A percentile compares a stretch with the other conserved stretches of the same genome.
Evolutionary conservation across 768 basidiomycete species (phyloP).

Genomic region (Auricularia cornea): DNA sequence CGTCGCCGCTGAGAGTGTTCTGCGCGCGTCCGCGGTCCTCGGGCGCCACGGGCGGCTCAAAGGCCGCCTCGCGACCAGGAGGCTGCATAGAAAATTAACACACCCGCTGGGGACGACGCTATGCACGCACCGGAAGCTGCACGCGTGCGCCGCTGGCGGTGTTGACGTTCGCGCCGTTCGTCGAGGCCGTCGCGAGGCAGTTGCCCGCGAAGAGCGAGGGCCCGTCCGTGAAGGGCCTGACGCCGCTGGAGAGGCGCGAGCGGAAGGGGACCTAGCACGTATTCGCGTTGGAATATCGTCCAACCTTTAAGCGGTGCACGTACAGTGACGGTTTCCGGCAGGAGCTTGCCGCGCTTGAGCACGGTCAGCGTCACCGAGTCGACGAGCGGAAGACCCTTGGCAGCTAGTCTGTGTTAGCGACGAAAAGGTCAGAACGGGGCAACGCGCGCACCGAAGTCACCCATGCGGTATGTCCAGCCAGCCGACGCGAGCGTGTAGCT

Average conservation of each 20-base stretch:
- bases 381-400: slow-evolving; percentile 32
- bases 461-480: slow-evolving; percentile 24
- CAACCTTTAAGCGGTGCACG: no score
- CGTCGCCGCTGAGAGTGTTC: slow-evolving; percentile 42
- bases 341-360: slow-evolving; percentile 30
- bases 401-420: not conserved
- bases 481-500: slow-evolving; percentile 21
- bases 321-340: slow-evolving; percentile 40
- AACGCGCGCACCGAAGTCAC: slow-evolving; percentile 44
- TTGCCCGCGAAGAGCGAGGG: slow-evolving; percentile 44
- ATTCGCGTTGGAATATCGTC: not conserved
- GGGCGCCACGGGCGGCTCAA: slow-evolving; percentile 12
- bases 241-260: slow-evolving; percentile 39
- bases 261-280: slow-evolving; percentile 36
- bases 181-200: slow-evolving; percentile 38
- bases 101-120: not conserved
- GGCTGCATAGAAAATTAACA: not conserved
- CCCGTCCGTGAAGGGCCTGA: slow-evolving; percentile 40
- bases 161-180: slow-evolving; percentile 35
- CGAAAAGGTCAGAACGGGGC: not conserved
- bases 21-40: slow-evolving; percentile 26
- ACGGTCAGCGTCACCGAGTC: slow-evolving; percentile 43
- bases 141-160: not conserved
- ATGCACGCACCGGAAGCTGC: not conserved
- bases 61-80: slow-evolving; percentile 1